Conservation (phyloP, 1,284 basidiomycete genomes). For the Volvariella volvacea region DNA sequence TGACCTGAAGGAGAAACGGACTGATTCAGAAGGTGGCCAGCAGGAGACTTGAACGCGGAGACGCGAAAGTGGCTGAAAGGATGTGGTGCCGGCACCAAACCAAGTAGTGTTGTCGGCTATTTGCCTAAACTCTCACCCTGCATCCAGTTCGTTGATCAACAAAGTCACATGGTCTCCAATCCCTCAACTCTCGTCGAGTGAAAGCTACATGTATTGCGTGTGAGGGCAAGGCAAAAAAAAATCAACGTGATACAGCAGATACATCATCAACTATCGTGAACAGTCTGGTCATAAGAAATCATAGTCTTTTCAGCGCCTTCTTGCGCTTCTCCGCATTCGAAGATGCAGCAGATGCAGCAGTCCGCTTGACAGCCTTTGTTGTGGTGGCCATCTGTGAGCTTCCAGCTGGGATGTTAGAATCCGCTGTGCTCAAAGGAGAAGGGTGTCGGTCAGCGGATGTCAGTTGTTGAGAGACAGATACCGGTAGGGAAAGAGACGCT, state of each 20-base stretch:
- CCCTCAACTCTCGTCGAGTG: too few species aligned
- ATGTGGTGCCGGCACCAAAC: too few species aligned
- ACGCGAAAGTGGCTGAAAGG: constrained; percentile 21
- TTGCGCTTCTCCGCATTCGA: constrained; percentile 71
- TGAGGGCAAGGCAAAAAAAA: too few species aligned
- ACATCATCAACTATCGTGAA: too few species aligned
- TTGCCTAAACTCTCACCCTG: too few species aligned
- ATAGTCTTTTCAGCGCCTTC: constrained; percentile 77
- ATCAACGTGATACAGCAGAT: too few species aligned
- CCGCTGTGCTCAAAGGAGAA: constrained; percentile 58
- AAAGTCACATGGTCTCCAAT: too few species aligned
- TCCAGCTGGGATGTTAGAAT: constrained; percentile 52
- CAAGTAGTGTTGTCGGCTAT: too few species aligned
- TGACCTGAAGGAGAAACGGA: constrained; percentile 4
- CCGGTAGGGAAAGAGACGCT: constrained; percentile 7
- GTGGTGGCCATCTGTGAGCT: constrained; percentile 22
- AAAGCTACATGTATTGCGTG: too few species aligned
- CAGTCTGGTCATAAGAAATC: constrained; percentile 1
- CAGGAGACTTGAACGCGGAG: constrained; percentile 4
- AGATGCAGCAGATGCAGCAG: constrained; percentile 43
- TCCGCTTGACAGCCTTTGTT: constrained; percentile 61
- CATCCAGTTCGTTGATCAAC: too few species aligned
- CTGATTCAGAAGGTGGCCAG: constrained; percentile 6
- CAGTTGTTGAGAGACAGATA: constrained; percentile 13
- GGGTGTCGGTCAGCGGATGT: constrained; percentile 46